Conservation (phyloP, 2,329 filamentous ascomycete species). For the Cercospora sesami region DNA sequence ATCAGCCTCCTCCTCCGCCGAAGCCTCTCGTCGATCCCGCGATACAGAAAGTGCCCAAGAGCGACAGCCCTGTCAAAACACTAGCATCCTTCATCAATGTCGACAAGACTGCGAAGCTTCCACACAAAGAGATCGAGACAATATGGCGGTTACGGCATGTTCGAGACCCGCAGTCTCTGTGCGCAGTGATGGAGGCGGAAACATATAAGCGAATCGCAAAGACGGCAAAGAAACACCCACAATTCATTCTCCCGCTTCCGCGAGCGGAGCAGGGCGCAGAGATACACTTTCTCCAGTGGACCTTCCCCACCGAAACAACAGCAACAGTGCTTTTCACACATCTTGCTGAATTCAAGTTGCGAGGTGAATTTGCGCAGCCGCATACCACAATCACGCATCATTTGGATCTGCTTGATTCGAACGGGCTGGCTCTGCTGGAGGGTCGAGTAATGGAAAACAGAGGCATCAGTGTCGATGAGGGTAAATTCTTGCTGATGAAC, state of each 20-base stretch:
- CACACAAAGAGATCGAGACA: conserved; percentile 76
- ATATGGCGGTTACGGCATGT: conserved; percentile 91
- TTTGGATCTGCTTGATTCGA: conserved; percentile 70
- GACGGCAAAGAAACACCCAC: conserved; percentile 72
- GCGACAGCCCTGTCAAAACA: conserved; percentile 59
- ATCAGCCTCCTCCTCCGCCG: conserved; percentile 41
- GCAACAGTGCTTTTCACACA: conserved; percentile 81
- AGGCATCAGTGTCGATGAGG: conserved; percentile 76
- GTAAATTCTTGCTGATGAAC: conserved; percentile 87
- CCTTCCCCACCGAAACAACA: conserved; percentile 69
- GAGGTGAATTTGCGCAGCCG: conserved; percentile 84
- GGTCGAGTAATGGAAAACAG: conserved; percentile 74
- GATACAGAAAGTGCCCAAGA: conserved; percentile 37
- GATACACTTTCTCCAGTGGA: conserved; percentile 96
- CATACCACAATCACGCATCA: conserved; percentile 96
- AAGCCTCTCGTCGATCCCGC: conserved; percentile 36
- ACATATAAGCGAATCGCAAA: conserved; percentile 73
- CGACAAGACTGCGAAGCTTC: conserved; percentile 70
- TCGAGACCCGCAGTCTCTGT: conserved; percentile 70
- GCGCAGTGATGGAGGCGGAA: conserved; percentile 72
- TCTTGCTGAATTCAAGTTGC: conserved; percentile 85
- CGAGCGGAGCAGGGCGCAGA: conserved; percentile 70
- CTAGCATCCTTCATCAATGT: conserved; percentile 74
- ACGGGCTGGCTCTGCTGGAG: conserved; percentile 81
- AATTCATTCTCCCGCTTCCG: conserved; percentile 87